Percentiles rank a stretch among this genome's conserved stretches.
These are phyloP conservation scores for Trichaptum fuscoviolaceum DNA, from an alignment of 768 basidiomycete species.

Conservation along the genomic window DNA sequence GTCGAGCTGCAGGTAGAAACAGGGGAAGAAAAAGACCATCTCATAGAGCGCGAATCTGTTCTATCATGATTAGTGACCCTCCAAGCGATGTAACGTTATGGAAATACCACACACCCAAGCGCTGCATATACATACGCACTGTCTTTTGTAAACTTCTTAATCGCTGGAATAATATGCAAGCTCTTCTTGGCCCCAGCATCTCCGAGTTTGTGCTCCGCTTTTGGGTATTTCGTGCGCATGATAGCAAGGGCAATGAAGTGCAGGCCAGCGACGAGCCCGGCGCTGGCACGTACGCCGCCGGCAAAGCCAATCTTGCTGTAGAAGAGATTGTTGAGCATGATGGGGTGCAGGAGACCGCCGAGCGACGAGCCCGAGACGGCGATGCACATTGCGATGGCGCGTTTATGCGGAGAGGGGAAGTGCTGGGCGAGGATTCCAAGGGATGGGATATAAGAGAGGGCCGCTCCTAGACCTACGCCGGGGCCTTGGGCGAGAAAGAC, in stretches of 20 bases:
- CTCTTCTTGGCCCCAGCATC: background rate
- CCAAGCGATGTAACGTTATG: background rate
- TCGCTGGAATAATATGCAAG: background rate
- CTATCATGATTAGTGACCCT: constrained; percentile 4
- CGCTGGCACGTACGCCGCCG: constrained; percentile 43
- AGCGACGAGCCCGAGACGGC: constrained; percentile 32
- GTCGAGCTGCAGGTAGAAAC: constrained; percentile 15
- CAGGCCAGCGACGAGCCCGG: constrained; percentile 33
- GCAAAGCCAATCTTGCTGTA: constrained; percentile 28
- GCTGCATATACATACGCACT: constrained; percentile 9
- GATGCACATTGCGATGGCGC: constrained; percentile 38
- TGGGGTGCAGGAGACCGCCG: constrained; percentile 26
- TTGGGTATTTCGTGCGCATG: constrained; percentile 35
- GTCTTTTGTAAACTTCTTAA: constrained; percentile 11
- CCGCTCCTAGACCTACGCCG: constrained; percentile 38
- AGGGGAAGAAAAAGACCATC: background rate
- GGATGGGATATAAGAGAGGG: constrained; percentile 46
- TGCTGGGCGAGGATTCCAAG: constrained; percentile 42
- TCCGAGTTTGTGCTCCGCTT: background rate
- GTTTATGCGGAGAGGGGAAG: constrained; percentile 27
- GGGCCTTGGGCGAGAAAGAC: constrained; percentile 36
- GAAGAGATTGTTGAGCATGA: constrained; percentile 28
- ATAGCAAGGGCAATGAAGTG: constrained; percentile 28
- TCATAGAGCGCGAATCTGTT: constrained; percentile 2
- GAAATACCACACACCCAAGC: constrained; percentile 16